Evolutionary conservation across 495 filamentous ascomycete species (phyloP).

Genomic region (Penicillium odoratum): DNA sequence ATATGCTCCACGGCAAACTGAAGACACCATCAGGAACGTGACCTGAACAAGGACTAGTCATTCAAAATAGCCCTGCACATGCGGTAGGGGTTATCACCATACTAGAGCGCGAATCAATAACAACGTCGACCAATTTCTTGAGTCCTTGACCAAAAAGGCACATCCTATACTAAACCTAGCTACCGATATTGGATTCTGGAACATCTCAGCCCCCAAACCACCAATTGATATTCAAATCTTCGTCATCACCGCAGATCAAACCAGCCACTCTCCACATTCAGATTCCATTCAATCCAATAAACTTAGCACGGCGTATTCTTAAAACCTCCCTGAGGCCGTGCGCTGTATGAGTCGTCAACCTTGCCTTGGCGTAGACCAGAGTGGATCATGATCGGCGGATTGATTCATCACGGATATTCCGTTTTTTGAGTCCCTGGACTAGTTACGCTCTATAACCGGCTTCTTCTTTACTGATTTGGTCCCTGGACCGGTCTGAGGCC

Average conservation of each 20-base stretch:
- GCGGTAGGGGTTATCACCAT: neutral
- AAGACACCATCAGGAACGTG: neutral
- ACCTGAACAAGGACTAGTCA: neutral
- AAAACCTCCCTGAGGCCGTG: neutral
- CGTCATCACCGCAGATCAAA: slow-evolving; percentile 17
- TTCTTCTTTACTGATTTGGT: neutral
- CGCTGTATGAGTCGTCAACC: neutral
- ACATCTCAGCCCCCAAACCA: neutral
- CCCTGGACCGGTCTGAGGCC: neutral
- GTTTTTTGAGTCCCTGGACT: neutral
- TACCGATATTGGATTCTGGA: neutral
- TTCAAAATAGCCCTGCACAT: neutral
- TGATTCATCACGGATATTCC: neutral
- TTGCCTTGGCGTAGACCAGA: neutral
- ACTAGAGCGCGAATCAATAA: neutral
- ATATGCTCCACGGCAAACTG: neutral
- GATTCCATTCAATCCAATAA: neutral
- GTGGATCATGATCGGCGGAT: neutral
- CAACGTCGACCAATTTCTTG: neutral
- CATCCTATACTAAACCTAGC: neutral
- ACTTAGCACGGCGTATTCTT: neutral
- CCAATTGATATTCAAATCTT: slow-evolving; percentile 4
- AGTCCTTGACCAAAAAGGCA: neutral
- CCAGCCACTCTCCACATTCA: neutral
- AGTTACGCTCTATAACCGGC: neutral